Base-by-base conservation (phyloP, 208 protist species). In the Acanthamoeba castellanii region DNA sequence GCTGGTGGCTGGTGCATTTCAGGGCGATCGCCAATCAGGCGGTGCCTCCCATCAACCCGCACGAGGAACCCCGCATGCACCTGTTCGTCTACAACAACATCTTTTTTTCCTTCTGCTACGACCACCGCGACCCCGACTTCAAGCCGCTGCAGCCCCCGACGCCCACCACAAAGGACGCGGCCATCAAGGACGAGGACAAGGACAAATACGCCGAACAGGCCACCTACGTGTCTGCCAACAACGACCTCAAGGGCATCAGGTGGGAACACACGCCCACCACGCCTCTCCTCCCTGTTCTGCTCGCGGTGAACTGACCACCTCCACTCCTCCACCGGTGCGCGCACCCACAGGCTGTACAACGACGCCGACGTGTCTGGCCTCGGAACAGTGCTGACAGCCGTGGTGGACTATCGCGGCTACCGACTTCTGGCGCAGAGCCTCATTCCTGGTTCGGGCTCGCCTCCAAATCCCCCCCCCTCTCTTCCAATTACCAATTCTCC, bases 31-130 rank as follows among this genome's bases (percentile, higher is more conserved):
- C 96, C 6, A 87, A 93, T 47, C 82, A 90, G 34, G 42, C 47
- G 0, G 34, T 97, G 13, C 72, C 61, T 61, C 96, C 96, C 8
- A 92, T 97, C 59, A 97, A 97, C 64, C 96, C 95, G 47, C 42
- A 76, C 25, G 96, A 97, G 22, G 64, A 66, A 14, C 68, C 90
- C 25, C 50, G 76, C 55, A 25, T 55, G 37, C 95, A 96, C 42
- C 95, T 97, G 85, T 97, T 95, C 47, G 76, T 97, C n/a, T 96
- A 97, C 61, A 95, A 97, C 66, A 97, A 97, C 82, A 97, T 97
- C 32, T 97, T 97, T 72, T 96, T 96, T 20, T 94, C 61, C 22
- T 95, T 92, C 8, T 50, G 95, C 25, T 59, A 95, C 13, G 96
- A 96, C 22, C 95, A 95, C 47, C 84, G 59, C 82, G 95, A 97